A percentile compares a stretch with the other conserved stretches of the same genome.
Evolutionary conservation across 2,329 filamentous ascomycete genomes (phyloP).

Genomic region (Furcasterigmium furcatum): DNA sequence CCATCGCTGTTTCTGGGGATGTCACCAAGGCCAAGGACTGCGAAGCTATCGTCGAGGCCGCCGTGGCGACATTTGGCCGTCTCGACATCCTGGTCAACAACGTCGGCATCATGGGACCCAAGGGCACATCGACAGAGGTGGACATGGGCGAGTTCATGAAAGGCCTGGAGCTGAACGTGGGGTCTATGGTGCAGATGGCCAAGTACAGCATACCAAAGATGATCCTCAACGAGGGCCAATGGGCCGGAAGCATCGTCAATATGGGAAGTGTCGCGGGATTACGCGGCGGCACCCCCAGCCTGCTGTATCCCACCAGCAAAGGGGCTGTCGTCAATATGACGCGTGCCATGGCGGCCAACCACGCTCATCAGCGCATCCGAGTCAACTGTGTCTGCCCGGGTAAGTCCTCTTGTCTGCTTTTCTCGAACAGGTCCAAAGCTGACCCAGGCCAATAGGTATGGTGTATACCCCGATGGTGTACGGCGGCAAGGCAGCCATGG

Average conservation of each 20-base stretch:
- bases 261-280: slow-evolving; percentile 59
- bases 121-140: slow-evolving; percentile 57
- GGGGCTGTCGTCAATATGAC: slow-evolving; percentile 43
- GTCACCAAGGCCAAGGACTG: slow-evolving; percentile 54
- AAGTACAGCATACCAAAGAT: slow-evolving; percentile 12
- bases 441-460: slow-evolving; percentile 22
- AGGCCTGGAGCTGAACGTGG: slow-evolving; percentile 41
- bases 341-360: slow-evolving; percentile 39
- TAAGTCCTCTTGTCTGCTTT: no score
- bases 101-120: slow-evolving; percentile 57
- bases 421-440: no score
- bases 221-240: slow-evolving; percentile 41
- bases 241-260: slow-evolving; percentile 54
- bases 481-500: slow-evolving; percentile 34
- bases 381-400: slow-evolving; percentile 39
- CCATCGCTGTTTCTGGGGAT: slow-evolving; percentile 43
- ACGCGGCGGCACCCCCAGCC: slow-evolving; percentile 32
- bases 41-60: slow-evolving; percentile 31
- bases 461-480: slow-evolving; percentile 46
- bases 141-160: slow-evolving; percentile 56
- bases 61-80: slow-evolving; percentile 47
- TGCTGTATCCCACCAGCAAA: slow-evolving; percentile 37
- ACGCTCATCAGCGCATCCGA: slow-evolving; percentile 22
- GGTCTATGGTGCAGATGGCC: slow-evolving; percentile 13
- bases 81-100: slow-evolving; percentile 64